A percentile compares a stretch with the other conserved stretches of the same genome.
Evolutionary conservation across 805 yeast species (phyloP).

Genomic region (Lipomyces chichibuensis): DNA sequence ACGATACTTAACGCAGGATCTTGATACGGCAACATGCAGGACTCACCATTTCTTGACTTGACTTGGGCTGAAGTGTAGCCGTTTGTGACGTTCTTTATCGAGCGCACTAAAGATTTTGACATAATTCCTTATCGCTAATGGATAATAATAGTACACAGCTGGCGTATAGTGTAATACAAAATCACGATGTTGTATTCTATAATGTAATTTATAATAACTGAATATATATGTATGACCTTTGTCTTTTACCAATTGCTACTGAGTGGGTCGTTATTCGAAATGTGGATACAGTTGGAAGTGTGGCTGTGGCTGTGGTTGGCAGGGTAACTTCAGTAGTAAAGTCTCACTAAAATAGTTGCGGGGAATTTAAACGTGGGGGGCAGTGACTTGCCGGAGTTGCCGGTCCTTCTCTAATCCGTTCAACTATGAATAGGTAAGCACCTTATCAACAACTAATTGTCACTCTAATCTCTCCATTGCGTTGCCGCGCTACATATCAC

Average conservation of each 20-base stretch:
- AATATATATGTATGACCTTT: not conserved
- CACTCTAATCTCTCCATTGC: not conserved
- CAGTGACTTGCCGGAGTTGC: not conserved
- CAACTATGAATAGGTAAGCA: too few relatives aligned
- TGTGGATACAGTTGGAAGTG: not conserved
- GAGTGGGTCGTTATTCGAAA: not conserved
- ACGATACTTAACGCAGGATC: not conserved
- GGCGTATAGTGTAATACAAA: not conserved
- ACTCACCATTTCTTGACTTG: slow-evolving; percentile 67
- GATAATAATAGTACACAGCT: not conserved
- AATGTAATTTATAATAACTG: too few relatives aligned
- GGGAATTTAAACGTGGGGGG: not conserved
- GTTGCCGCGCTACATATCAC: not conserved
- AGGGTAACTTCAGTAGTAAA: not conserved
- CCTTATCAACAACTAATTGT: too few relatives aligned
- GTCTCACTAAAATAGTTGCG: not conserved
- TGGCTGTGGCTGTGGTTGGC: not conserved
- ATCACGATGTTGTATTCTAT: too few relatives aligned
- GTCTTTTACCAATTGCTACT: not conserved
- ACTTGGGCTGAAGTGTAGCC: slow-evolving; percentile 88
- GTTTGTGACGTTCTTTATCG: slow-evolving; percentile 73
- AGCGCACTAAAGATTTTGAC: slow-evolving; percentile 30
- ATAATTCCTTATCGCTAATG: not conserved
- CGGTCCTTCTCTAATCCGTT: too few relatives aligned
- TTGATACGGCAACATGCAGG: too few relatives aligned